Evolutionary conservation across 768 basidiomycete species (phyloP), one percentile per base, ranked within the genome.

Genomic region (Termitomyces sp.): DNA sequence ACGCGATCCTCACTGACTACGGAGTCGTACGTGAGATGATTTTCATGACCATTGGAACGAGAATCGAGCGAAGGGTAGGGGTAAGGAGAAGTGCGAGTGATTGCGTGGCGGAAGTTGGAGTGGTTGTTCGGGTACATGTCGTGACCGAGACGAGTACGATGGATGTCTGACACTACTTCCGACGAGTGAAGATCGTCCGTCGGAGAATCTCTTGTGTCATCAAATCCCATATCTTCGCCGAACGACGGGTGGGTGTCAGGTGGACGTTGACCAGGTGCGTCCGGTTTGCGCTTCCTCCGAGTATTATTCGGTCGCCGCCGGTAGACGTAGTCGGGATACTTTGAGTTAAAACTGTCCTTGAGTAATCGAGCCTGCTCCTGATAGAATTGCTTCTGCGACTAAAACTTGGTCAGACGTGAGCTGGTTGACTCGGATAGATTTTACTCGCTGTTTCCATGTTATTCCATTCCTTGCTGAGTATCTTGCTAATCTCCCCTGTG

Each of bases 271-370:
- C 68, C 58, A 20, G 68, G 53, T 18, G 63, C 62, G 45, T 79
- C 76, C 26, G 76, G 66, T 57, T 77, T 77, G 51, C 81, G 73
- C 37, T 75, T 72, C 64, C 84, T 88, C 65, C 92, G 85, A 55
- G 88, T 88, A 69, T 94, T 92, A 75, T 94, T 94, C 27, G 92
- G 92, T 51, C 92, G 81, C 53, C 92, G 85, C 65, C 87, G 84
- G 76, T 94, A 94, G 45, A 94, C 91, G 64, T 94, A 94, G 79
- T 93, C 91, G 16, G 92, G 92, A 71, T 93, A 93, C 68, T 85
- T 89, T 24, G 81, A 73, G 71, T 93, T 93, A 78, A 94, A 94
- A 54, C 76, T 85, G 63, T 94, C 92, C 71, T 94, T 94, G 55
- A 94, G 74, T 60, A 84, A 81, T 71, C 92, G 92, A 10, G 92